phyloP scores from a whole-genome alignment of 2,329 filamentous ascomycete genomes.

The Akanthomyces dipterigenus region DNA sequence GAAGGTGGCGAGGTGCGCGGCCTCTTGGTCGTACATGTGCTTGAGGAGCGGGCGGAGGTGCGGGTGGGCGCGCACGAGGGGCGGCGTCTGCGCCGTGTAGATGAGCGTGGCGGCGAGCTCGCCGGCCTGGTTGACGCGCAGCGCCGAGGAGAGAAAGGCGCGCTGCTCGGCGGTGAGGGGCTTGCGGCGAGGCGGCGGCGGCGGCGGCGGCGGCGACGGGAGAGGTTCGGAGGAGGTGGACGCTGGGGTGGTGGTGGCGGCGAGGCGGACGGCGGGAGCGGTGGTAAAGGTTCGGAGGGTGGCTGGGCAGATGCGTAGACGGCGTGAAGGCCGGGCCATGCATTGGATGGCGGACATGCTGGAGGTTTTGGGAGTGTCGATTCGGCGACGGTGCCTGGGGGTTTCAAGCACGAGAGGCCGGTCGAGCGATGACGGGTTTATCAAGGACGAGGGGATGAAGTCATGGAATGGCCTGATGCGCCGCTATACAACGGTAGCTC shows the following conservation, averaged over 20 bases:
- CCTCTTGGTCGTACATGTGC: constrained; percentile 98
- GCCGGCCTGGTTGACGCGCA: constrained; percentile 95
- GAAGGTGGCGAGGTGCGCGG: constrained; percentile 78
- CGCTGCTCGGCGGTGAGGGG: constrained; percentile 63
- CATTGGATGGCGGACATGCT: constrained; percentile 17
- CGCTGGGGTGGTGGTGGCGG: not conserved
- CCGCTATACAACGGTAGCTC: not conserved
- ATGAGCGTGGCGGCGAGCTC: constrained; percentile 96
- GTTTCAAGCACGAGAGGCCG: too few relatives aligned
- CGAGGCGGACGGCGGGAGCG: not conserved
- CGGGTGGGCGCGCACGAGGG: constrained; percentile 72
- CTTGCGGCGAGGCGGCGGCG: constrained; percentile 38
- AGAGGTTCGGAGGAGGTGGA: not conserved
- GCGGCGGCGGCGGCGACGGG: not conserved
- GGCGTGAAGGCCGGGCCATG: constrained; percentile 13
- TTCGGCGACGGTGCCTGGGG: too few relatives aligned
- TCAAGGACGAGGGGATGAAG: not conserved
- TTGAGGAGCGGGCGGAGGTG: constrained; percentile 86
- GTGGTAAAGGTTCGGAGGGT: not conserved
- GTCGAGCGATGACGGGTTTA: not conserved
- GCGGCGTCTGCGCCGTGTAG: constrained; percentile 81
- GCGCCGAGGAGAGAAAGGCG: constrained; percentile 70
- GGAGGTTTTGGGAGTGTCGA: too few relatives aligned
- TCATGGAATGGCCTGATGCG: not conserved
- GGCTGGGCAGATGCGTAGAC: constrained; percentile 1